Evolutionary conservation across 257 asterid genomes (phyloP), one percentile per base, ranked within the genome.

Genomic region (Jaltomata sinuosa): DNA sequence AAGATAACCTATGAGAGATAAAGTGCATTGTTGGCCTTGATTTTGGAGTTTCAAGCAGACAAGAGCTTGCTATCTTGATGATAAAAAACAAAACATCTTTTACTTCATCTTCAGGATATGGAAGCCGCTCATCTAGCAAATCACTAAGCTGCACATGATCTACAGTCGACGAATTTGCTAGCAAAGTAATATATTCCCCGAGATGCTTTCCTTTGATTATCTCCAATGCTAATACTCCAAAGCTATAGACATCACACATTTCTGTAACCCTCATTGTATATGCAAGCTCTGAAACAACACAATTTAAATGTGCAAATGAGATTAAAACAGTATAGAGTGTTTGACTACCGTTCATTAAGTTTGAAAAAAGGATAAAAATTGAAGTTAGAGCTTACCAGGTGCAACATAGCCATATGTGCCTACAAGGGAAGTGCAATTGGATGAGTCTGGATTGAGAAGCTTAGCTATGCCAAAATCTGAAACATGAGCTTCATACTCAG

Each of bases 231-330:
- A 79, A 18, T 36, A 79, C 67, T 79, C 67, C 83, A 49, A 79
- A 79, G 67, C 83, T 52, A 79, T 79, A 79, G 29, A 79, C 83
- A 29, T 79, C 83, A 50, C 83, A 78, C 62, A 16, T 78, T 49
- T 78, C 18, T 16, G 83, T n/a, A n/a, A n/a, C n/a, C n/a, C n/a
- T n/a, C n/a, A n/a, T n/a, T n/a, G n/a, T n/a, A n/a, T n/a, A n/a
- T 15, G 83, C 83, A 3, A 79, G 64, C 49, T 79, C 83, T 79
- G 67, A 8, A 61, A 27, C 45, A 52, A 79, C 16, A 79, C 36
- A 61, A 25, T 25, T 22, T 61, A 25, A 61, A 61, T 14, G 3
- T 11, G 69, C 1, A 61, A 12, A 29, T 16, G 36, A 79, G 45
- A 79, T 4, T 38, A 32, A 18, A 72, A 36, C 9, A 27, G 2